Percentiles rank a stretch among this genome's conserved stretches.
Evolutionary conservation across 1,139 yeast genomes (phyloP).

Genomic region (Suhomyces atakaporum): DNA sequence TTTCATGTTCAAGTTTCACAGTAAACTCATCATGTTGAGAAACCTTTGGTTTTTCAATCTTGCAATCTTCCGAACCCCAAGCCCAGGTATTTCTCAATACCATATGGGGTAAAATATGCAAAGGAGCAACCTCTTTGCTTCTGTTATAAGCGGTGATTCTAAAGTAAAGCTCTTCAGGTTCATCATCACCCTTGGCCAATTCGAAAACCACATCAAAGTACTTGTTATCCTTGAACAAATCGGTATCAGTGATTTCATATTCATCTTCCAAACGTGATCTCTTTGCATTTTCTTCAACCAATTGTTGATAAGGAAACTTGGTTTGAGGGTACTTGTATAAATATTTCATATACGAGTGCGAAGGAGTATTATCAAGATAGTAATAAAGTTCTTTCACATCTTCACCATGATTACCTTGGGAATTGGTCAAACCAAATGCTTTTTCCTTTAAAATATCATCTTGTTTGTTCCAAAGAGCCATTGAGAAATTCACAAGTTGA

Average conservation of each 20-base stretch:
- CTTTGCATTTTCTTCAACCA: slow-evolving; percentile 68
- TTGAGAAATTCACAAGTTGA: slow-evolving; percentile 71
- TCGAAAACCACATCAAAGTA: slow-evolving; percentile 92
- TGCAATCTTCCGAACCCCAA: slow-evolving; percentile 69
- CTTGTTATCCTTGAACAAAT: slow-evolving; percentile 72
- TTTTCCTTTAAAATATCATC: slow-evolving; percentile 87
- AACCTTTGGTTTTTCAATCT: slow-evolving; percentile 54
- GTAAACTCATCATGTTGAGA: slow-evolving; percentile 46
- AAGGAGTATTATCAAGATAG: slow-evolving; percentile 86
- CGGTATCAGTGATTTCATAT: slow-evolving; percentile 76
- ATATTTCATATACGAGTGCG: slow-evolving; percentile 92
- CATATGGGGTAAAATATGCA: slow-evolving; percentile 84
- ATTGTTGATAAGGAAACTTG: slow-evolving; percentile 78
- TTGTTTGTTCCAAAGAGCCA: slow-evolving; percentile 91
- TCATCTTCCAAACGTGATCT: slow-evolving; percentile 67
- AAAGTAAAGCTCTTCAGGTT: slow-evolving; percentile 78
- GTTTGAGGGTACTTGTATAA: slow-evolving; percentile 89
- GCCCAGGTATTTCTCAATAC: slow-evolving; percentile 92
- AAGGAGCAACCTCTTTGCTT: slow-evolving; percentile 80
- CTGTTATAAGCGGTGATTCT: slow-evolving; percentile 90
- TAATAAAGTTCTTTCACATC: slow-evolving; percentile 86
- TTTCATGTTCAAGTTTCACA: slow-evolving; percentile 65
- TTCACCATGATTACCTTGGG: slow-evolving; percentile 95
- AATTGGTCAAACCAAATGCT: slow-evolving; percentile 86
- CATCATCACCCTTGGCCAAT: slow-evolving; percentile 84